A percentile compares a stretch with the other conserved stretches of the same genome.
These are phyloP conservation scores for Cercospora zeina DNA, from an alignment of 2,329 filamentous ascomycete species.

Conservation along the genomic window DNA sequence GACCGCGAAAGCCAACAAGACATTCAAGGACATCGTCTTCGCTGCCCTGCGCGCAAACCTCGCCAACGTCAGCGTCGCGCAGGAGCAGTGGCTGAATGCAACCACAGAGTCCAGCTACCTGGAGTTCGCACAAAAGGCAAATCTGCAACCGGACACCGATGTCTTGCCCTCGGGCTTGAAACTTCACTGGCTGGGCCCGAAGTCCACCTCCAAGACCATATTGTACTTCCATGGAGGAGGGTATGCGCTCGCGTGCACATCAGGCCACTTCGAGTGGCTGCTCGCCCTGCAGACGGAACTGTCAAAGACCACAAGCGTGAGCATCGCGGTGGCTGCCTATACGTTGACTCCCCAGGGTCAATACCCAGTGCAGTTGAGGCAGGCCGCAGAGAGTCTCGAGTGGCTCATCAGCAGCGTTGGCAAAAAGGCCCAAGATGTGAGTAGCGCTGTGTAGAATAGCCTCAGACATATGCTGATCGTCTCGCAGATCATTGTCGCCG, in stretches of 20 bases:
- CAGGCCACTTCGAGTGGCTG: constrained; percentile 54
- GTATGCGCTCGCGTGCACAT: constrained; percentile 52
- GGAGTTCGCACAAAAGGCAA: constrained; percentile 40
- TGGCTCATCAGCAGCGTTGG: constrained; percentile 45
- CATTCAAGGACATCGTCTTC: constrained; percentile 36
- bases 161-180: constrained; percentile 47
- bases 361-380: constrained; percentile 53
- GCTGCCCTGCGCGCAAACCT: constrained; percentile 33
- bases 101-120: constrained; percentile 42
- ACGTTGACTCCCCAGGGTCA: constrained; percentile 50
- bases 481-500: constrained; percentile 49
- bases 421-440: constrained; percentile 41
- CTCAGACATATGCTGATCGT: background rate
- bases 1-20: constrained; percentile 32
- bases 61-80: constrained; percentile 34
- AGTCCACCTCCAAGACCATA: constrained; percentile 44
- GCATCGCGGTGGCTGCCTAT: constrained; percentile 59
- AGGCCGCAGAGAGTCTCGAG: constrained; percentile 49
- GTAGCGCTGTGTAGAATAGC: background rate
- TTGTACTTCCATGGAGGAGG: constrained; percentile 58
- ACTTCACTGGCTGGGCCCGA: constrained; percentile 51
- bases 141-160: constrained; percentile 44
- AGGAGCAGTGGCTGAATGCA: constrained; percentile 42
- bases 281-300: constrained; percentile 47
- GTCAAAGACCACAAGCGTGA: constrained; percentile 44